Evolutionary conservation across 1,139 yeast species (phyloP), one percentile per base, ranked within the genome.

Genomic region (Saccharomyces pastorianus): DNA sequence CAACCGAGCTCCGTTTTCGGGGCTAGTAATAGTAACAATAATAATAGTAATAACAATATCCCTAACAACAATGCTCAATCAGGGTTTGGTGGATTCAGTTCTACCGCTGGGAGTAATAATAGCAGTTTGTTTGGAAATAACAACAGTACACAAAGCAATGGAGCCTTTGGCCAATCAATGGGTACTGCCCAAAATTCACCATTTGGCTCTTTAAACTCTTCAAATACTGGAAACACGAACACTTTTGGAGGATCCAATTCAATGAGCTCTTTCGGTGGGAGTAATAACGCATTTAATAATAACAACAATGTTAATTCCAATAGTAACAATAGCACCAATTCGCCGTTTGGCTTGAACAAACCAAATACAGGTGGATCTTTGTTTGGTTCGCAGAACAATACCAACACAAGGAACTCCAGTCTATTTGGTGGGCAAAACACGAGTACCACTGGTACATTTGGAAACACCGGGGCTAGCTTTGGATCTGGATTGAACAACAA

Each of bases 41-140:
- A n/a, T 13, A 34, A 26, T 34, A 46, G 20, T 13, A 49, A 41
- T 27, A 38, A 38, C n/a, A 38, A 38, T 20, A 2, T 13, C n/a
- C 42, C 55, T 48, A 50, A 54, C 51, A 54, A 52, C 52, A 64
- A 62, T 53, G 61, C 70, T 4, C 67, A 69, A 11, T 75, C 83
- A 38, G 85, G 85, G 14, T 81, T 81, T 63, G 85, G 85, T 34
- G 85, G 85, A 20, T 82, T 82, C 67, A 84, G 83, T 9, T 60
- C 70, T 38, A 63, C 68, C 53, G 17, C 27, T 23, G 11, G 32
- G 2, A 31, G 25, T 31, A 60, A 66, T 50, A 68, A 65, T 52
- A 59, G 56, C 47, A 61, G 44, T 17, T 38, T 38, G n/a, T 38
- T 38, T 17, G 44, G 44, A 38, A 38, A 38, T 38, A 49, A 44